These are phyloP conservation scores for Kodamaea hsintzibuensis DNA, from an alignment of 805 yeast species.

Conservation along the genomic window DNA sequence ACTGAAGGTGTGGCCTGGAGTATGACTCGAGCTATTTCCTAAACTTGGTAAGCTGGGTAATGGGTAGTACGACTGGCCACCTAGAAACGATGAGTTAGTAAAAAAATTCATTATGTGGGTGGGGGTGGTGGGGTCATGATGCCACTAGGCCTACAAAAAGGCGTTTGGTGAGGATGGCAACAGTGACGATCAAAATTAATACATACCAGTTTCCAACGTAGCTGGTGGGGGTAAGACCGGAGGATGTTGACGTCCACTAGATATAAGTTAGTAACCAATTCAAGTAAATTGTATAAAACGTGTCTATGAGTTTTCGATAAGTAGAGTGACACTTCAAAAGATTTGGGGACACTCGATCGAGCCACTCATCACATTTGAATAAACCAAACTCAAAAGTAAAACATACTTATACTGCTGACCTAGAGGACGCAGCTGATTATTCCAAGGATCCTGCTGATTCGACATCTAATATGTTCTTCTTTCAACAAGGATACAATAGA, in stretches of 20 bases:
- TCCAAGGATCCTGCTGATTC: conserved; percentile 45
- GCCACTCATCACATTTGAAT: too few relatives aligned
- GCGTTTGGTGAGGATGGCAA: too few relatives aligned
- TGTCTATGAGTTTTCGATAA: too few relatives aligned
- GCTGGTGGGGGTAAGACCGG: conserved; percentile 65
- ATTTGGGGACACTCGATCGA: background rate
- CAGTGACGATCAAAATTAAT: background rate
- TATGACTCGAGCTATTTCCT: conserved; percentile 40
- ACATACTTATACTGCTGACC: conserved; percentile 42
- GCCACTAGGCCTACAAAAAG: too few relatives aligned
- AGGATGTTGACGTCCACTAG: conserved; percentile 53
- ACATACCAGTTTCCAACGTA: conserved; percentile 51
- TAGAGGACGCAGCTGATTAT: conserved; percentile 41
- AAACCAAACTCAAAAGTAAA: background rate
- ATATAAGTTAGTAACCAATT: conserved; percentile 3
- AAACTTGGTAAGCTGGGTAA: conserved; percentile 54
- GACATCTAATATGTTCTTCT: conserved; percentile 25
- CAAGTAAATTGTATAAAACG: background rate
- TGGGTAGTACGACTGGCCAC: conserved; percentile 49
- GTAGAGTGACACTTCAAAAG: too few relatives aligned
- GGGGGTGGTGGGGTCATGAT: background rate
- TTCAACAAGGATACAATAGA: background rate
- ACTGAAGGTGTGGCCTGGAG: conserved; percentile 46
- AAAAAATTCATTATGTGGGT: background rate
- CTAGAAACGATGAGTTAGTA: conserved; percentile 28